Evolutionary conservation across 2,329 filamentous ascomycete genomes (phyloP), one percentile per base, ranked within the genome.

Genomic region (Pseudonectria buxi): DNA sequence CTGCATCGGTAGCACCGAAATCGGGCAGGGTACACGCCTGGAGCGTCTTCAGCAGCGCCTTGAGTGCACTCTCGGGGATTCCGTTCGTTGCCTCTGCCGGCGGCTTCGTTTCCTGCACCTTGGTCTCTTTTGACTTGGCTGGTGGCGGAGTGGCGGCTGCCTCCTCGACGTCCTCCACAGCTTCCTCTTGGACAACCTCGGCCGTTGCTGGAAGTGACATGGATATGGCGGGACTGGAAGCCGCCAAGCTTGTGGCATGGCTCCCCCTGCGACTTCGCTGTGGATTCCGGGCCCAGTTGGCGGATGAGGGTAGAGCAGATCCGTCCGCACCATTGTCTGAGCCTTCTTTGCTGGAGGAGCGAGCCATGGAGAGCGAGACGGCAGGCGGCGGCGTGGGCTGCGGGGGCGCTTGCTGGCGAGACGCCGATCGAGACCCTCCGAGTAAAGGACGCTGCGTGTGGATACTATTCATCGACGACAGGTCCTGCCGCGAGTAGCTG

Each of bases 401-500:
- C 9, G 55, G 47, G 5, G 18, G 5, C 9, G 46, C 59, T 35
- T 73, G 68, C 46, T 74, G 73, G 35, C 76, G 65, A 13, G 74
- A 73, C 14, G 67, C 67, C 6, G 72, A 65, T 13, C 74, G 70
- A 11, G 70, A 69, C 27, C 68, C 65, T 33, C 66, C 64, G 4
- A 69, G 65, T 33, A 84, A 65, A 2, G 81, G 79, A 25, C 83
- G 76, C 51, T 87, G 87, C 2, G 84, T 88, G 43, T 83, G 85
- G 37, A 88, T 81, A 41, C 86, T 90, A 53, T 95, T 96, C 71
- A 95, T 86, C 13, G 89, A 94, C 1, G 90, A 96, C 26, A 96
- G 65, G 59, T 95, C 90, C 58, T 95, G 88, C 31, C 92, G 78
- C 7, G 87, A 94, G 58, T 95, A 96, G 63, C 88, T 95, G 55